phyloP scores from a whole-genome alignment of 1,284 basidiomycete genomes.

The Mycosarcoma mackinlayi region DNA sequence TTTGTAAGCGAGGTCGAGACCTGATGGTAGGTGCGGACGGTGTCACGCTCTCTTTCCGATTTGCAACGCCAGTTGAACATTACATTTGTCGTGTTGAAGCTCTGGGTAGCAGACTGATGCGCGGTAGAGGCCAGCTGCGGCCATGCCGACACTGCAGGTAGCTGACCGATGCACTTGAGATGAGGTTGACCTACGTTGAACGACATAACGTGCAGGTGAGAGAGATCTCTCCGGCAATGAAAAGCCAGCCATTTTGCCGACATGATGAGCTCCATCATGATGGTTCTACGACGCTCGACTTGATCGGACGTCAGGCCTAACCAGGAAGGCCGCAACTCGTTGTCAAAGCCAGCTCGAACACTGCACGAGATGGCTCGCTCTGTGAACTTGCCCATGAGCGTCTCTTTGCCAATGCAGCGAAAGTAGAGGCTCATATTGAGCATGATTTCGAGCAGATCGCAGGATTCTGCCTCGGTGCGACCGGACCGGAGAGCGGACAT shows the following conservation, averaged over 20 bases:
- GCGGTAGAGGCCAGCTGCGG: conserved; percentile 11
- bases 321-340: conserved; percentile 25
- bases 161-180: conserved; percentile 9
- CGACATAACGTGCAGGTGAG: neutral
- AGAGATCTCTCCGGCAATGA: conserved; percentile 17
- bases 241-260: conserved; percentile 27
- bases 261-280: conserved; percentile 15
- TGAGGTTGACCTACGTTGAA: conserved; percentile 24
- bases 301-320: conserved; percentile 15
- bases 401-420: conserved; percentile 25
- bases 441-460: conserved; percentile 30
- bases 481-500: conserved; percentile 21
- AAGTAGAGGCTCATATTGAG: conserved; percentile 32
- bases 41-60: conserved; percentile 9
- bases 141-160: conserved; percentile 25
- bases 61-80: conserved; percentile 16
- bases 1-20: conserved; percentile 2
- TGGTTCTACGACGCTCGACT: conserved; percentile 20
- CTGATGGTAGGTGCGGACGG: conserved; percentile 10
- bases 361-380: conserved; percentile 20
- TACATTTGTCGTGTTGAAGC: neutral
- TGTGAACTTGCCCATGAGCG: conserved; percentile 9
- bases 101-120: conserved; percentile 5
- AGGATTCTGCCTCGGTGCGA: conserved; percentile 14
- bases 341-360: conserved; percentile 20